Evolutionary conservation across 2,329 filamentous ascomycete species (phyloP), one percentile per base, ranked within the genome.

Genomic region (Trichoderma sp.): DNA sequence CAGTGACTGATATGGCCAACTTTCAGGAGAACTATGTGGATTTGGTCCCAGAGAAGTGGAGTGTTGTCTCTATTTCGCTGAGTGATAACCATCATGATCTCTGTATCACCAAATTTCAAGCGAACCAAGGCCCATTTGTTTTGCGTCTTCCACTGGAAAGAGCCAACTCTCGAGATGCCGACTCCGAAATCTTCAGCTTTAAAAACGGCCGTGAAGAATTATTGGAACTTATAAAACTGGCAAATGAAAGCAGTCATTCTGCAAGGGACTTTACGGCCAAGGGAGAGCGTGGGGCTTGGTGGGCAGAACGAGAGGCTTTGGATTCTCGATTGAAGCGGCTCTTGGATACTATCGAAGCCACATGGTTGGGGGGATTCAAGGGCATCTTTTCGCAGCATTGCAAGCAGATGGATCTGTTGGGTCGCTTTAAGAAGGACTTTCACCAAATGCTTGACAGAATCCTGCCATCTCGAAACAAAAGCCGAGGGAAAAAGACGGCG

Each of bases 301-400:
- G 96, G 94, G 87, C 87, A 5, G 91, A 94, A 76, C 88, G 96
- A 16, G 91, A 96, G 78, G 87, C 86, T 3, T 84, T 99, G 19
- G 96, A 99, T 76, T 81, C 82, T 37, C 89, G 93, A 11, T 84
- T 99, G 29, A 89, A 88, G 71, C 90, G 92, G 62, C 86, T 99
- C 11, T 84, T 99, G 1, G 85, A 89, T 66, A 96, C 93, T 70
- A 91, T 99, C 49, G 95, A 99, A 79, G 91, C 92, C 71, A 90
- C 96, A 27, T 99, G 96, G 96, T 87, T 99, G 5, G 94, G 95
- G 60, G 96, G 96, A 0, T 99, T 99, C 85, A 91, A 90, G 69
- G 94, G 95, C 19, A 91, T 99, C n/a, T 95, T 99, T 76, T 94
- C 93, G 1, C 91, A 92, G 66, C 87, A 92, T 65, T 79, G 83